Conservation (phyloP, 805 yeast genomes). For the Metschnikowia rubicola region DNA sequence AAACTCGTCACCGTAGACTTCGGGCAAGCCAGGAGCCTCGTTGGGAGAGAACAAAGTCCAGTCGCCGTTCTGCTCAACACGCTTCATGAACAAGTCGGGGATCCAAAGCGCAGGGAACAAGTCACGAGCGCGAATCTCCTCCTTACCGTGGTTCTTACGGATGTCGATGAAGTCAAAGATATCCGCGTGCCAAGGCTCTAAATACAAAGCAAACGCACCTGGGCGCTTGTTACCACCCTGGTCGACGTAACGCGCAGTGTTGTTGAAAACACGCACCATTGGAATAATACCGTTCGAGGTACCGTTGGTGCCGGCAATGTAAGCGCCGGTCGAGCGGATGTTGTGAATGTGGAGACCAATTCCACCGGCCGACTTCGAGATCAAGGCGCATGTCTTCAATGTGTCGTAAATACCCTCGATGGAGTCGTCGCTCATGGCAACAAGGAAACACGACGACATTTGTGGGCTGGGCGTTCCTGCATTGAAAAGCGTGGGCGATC, state of each 20-base stretch:
- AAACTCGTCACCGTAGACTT: conserved; percentile 55
- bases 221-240: conserved; percentile 68
- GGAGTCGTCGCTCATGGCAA: conserved; percentile 62
- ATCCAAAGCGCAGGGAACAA: conserved; percentile 63
- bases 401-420: conserved; percentile 63
- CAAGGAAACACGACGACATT: conserved; percentile 61
- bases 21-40: conserved; percentile 56
- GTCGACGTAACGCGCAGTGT: conserved; percentile 61
- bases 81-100: conserved; percentile 59
- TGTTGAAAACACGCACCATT: conserved; percentile 60
- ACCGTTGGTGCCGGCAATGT: conserved; percentile 61
- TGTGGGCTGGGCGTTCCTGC: conserved; percentile 61
- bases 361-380: conserved; percentile 62
- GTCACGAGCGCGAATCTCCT: conserved; percentile 61
- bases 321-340: conserved; percentile 57
- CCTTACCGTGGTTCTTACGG: conserved; percentile 62
- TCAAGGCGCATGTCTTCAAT: conserved; percentile 57
- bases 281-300: conserved; percentile 62
- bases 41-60: conserved; percentile 62
- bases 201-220: conserved; percentile 58
- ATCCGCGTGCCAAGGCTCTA: conserved; percentile 65
- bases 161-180: conserved; percentile 57
- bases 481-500: conserved; percentile 59
- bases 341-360: conserved; percentile 61
- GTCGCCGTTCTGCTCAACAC: conserved; percentile 52